Conservation (phyloP, 1,284 basidiomycete species). For the Neolentinus lepideus region DNA sequence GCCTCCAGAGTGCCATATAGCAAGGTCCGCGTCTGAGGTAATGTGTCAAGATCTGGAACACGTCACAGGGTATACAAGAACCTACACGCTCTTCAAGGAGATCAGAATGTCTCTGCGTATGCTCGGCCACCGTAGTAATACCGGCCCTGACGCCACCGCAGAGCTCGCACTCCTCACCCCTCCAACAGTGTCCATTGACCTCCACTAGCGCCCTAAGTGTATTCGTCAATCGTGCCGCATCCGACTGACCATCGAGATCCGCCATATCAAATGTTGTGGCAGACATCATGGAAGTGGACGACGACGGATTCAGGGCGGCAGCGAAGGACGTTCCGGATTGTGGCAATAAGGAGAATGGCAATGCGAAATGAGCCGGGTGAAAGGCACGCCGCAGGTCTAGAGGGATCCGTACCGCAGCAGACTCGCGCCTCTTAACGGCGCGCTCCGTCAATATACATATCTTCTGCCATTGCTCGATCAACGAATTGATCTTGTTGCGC, state of each 20-base stretch:
- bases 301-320: slow-evolving; percentile 18
- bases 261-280: slow-evolving; percentile 17
- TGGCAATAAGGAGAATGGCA: slow-evolving; percentile 24
- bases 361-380: slow-evolving; percentile 61
- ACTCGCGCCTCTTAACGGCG: slow-evolving; percentile 79
- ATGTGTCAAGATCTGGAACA: neutral
- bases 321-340: no score
- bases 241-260: slow-evolving; percentile 50
- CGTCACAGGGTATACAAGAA: slow-evolving; percentile 8
- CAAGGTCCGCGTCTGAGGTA: slow-evolving; percentile 44
- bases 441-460: slow-evolving; percentile 82
- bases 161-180: slow-evolving; percentile 74
- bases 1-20: slow-evolving; percentile 65
- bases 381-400: slow-evolving; percentile 52
- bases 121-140: slow-evolving; percentile 58
- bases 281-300: slow-evolving; percentile 23
- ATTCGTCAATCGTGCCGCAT: slow-evolving; percentile 75
- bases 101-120: slow-evolving; percentile 73
- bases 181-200: slow-evolving; percentile 70
- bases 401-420: slow-evolving; percentile 77
- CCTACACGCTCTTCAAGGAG: slow-evolving; percentile 73
- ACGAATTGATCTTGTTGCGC: slow-evolving; percentile 58
- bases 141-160: slow-evolving; percentile 77
- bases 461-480: slow-evolving; percentile 89
- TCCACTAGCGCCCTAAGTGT: slow-evolving; percentile 76